These are phyloP conservation scores for Dendrobium officinale DNA, from an alignment of 106 monocot species.

Conservation along the genomic window DNA sequence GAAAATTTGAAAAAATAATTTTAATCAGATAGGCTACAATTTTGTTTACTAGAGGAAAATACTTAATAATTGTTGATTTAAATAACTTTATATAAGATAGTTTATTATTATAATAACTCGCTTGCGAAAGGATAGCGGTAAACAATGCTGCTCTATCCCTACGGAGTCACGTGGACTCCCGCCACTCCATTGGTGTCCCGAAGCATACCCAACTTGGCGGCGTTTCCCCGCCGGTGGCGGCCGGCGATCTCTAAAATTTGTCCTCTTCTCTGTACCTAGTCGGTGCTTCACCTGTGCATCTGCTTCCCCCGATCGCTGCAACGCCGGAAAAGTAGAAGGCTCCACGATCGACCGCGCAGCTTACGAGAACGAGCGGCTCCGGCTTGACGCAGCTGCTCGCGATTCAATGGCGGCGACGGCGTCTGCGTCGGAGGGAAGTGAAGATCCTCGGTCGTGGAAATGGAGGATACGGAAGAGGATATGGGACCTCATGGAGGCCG, in stretches of 20 bases:
- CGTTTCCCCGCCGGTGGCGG: neutral
- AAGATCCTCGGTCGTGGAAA: conserved; percentile 73
- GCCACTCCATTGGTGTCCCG: neutral
- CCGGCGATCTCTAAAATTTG: neutral
- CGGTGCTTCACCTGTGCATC: neutral
- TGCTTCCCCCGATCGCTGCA: neutral
- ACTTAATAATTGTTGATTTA: too few relatives aligned
- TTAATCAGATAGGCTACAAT: too few relatives aligned
- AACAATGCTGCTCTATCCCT: neutral
- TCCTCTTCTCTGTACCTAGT: neutral
- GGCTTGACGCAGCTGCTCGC: conserved; percentile 72
- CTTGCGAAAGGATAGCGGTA: too few relatives aligned
- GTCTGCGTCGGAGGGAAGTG: conserved; percentile 8
- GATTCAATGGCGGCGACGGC: conserved; percentile 39
- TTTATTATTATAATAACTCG: too few relatives aligned
- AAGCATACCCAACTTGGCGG: neutral
- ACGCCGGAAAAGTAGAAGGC: neutral
- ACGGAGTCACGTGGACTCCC: neutral
- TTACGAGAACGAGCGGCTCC: conserved; percentile 62
- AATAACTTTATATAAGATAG: too few relatives aligned
- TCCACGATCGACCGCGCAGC: conserved; percentile 50
- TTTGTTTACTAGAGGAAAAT: too few relatives aligned
- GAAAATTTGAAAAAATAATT: too few relatives aligned
- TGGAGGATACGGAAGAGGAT: conserved; percentile 75
- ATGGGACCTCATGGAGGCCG: conserved; percentile 77